Evolutionary conservation across 805 yeast species (phyloP).

Genomic region (Ogataea degrootiae): DNA sequence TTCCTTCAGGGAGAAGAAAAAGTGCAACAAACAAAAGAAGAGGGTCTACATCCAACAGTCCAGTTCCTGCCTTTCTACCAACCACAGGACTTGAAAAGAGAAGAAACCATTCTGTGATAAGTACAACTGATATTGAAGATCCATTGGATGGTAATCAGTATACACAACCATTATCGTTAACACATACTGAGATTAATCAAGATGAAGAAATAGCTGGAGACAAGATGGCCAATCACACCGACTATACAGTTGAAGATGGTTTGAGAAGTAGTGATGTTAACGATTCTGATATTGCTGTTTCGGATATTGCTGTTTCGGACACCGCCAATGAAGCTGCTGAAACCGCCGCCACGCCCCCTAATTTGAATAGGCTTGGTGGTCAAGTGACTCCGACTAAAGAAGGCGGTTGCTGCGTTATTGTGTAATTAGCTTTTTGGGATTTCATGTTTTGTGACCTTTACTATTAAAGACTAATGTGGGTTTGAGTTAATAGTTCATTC

Average conservation of each 20-base stretch:
- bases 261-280: background rate
- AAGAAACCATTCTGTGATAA: background rate
- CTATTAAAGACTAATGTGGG: background rate
- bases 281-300: background rate
- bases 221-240: background rate
- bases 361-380: background rate
- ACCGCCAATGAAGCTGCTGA: background rate
- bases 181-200: constrained; percentile 1
- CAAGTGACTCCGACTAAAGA: background rate
- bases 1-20: constrained; percentile 9
- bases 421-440: constrained; percentile 2
- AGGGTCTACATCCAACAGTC: constrained; percentile 22
- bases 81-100: background rate
- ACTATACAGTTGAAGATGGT: background rate
- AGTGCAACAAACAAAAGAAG: constrained; percentile 13
- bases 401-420: constrained; percentile 14
- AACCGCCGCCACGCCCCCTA: background rate
- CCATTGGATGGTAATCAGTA: background rate
- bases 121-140: background rate
- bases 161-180: background rate
- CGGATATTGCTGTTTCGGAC: background rate
- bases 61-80: constrained; percentile 22
- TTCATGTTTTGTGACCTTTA: background rate
- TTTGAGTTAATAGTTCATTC: too few relatives aligned
- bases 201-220: constrained; percentile 5